Conservation (phyloP, 2,329 filamentous ascomycete genomes). For the Aureobasidium sp. region DNA sequence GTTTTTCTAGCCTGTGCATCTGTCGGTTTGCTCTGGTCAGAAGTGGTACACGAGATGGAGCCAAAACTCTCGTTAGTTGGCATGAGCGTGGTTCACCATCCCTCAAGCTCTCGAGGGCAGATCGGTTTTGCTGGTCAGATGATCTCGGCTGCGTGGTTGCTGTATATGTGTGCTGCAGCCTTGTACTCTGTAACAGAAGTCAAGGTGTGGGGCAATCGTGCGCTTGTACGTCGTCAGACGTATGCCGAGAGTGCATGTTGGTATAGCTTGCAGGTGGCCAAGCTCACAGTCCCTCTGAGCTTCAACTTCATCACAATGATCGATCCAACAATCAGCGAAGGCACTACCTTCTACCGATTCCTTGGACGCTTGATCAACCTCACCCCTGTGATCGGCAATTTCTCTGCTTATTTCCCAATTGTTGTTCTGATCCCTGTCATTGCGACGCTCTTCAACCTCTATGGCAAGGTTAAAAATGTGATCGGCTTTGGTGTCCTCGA, state of each 20-base stretch:
- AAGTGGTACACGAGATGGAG: constrained; percentile 73
- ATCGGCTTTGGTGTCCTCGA: constrained; percentile 75
- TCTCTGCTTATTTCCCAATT: constrained; percentile 82
- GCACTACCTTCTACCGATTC: constrained; percentile 82
- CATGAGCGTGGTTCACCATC: constrained; percentile 66
- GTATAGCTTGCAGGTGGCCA: constrained; percentile 89
- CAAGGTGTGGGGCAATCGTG: constrained; percentile 94
- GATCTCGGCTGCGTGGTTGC: constrained; percentile 78
- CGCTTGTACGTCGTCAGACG: constrained; percentile 82
- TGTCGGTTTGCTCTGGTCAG: constrained; percentile 82
- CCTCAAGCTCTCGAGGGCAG: constrained; percentile 60
- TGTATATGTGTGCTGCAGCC: constrained; percentile 92
- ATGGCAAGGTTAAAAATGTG: constrained; percentile 68
- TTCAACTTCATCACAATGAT: constrained; percentile 97
- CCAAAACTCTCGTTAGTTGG: constrained; percentile 66
- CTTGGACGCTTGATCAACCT: constrained; percentile 77
- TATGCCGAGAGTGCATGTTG: constrained; percentile 91
- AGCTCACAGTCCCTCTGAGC: constrained; percentile 81
- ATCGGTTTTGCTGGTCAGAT: constrained; percentile 83
- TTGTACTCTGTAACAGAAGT: constrained; percentile 84
- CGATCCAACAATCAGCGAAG: constrained; percentile 60
- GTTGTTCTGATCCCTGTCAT: constrained; percentile 79
- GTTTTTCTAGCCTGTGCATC: constrained; percentile 66
- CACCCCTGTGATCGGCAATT: constrained; percentile 73
- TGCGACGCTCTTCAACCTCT: constrained; percentile 82